These are phyloP conservation scores for Dictyostelium capitatum DNA, from an alignment of 78 protist genomes.

Conservation along the genomic window DNA sequence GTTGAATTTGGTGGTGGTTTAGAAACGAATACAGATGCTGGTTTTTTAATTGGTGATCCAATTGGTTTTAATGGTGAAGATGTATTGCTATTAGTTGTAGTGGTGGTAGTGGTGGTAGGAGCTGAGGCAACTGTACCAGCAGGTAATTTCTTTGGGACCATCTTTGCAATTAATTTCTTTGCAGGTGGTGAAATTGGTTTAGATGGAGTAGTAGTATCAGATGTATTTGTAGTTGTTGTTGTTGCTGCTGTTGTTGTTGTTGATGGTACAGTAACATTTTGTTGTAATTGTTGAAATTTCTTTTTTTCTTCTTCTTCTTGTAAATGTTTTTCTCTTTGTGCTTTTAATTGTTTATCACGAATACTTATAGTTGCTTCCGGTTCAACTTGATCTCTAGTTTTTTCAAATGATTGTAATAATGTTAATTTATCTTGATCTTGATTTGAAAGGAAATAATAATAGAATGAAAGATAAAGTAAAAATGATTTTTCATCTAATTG, in stretches of 20 bases:
- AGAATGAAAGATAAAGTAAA: conserved; percentile 45
- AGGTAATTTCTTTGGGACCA: conserved; percentile 30
- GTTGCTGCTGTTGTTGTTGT: not conserved
- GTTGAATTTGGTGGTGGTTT: conserved; percentile 12
- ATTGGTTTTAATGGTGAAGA: not conserved
- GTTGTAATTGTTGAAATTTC: conserved; percentile 1
- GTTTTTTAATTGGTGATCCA: not conserved
- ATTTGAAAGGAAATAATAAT: conserved; percentile 7
- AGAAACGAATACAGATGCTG: not conserved
- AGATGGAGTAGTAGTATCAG: not conserved
- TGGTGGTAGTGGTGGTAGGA: not conserved
- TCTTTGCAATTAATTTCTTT: conserved; percentile 1
- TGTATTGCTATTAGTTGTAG: not conserved
- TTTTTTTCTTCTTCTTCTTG: conserved; percentile 16
- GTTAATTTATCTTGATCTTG: conserved; percentile 1
- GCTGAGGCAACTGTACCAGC: not conserved
- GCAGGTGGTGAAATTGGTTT: not conserved
- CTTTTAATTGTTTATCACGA: conserved; percentile 52
- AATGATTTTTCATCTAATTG: conserved; percentile 44
- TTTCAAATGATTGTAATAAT: not conserved
- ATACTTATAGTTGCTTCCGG: conserved; percentile 1
- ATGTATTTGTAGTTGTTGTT: not conserved
- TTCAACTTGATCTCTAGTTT: not conserved
- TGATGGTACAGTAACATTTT: not conserved
- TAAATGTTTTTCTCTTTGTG: conserved; percentile 12